Percentiles rank a stretch among this genome's conserved stretches.
Evolutionary conservation across 371 early-diverging fungal species (phyloP).

Genomic region (Lichtheimia ornata): DNA sequence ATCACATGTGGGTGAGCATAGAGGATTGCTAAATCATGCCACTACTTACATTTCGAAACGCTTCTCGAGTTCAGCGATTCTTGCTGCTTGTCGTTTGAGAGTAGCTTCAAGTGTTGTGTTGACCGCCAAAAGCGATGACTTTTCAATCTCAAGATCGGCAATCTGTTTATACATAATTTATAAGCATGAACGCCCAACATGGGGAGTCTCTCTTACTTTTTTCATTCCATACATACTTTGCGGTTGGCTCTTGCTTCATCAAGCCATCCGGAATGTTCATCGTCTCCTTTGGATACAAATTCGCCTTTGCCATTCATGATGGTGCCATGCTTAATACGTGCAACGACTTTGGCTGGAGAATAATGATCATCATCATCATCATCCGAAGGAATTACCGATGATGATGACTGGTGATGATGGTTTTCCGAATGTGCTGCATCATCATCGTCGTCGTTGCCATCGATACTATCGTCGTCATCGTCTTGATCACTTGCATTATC

Average conservation of each 20-base stretch:
- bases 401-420: slow-evolving; percentile 11
- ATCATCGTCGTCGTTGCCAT: slow-evolving; percentile 17
- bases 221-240: slow-evolving; percentile 29
- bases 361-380: slow-evolving; percentile 17
- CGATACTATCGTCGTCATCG: slow-evolving; percentile 7
- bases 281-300: slow-evolving; percentile 36
- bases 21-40: no score
- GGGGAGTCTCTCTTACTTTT: not conserved
- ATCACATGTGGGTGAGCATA: not conserved
- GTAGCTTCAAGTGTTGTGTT: slow-evolving; percentile 50
- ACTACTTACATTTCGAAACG: slow-evolving; percentile 35
- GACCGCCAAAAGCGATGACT: slow-evolving; percentile 40
- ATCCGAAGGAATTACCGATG: slow-evolving; percentile 1
- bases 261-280: slow-evolving; percentile 30
- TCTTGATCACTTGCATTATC: slow-evolving; percentile 9
- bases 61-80: slow-evolving; percentile 42
- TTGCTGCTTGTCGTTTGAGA: slow-evolving; percentile 36
- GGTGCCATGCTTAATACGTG: slow-evolving; percentile 44
- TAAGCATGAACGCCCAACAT: not conserved
- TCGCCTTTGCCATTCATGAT: slow-evolving; percentile 57
- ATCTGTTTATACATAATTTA: slow-evolving; percentile 29
- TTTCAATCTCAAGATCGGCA: slow-evolving; percentile 57
- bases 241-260: slow-evolving; percentile 45
- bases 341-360: slow-evolving; percentile 33
- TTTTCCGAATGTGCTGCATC: slow-evolving; percentile 10